Evolutionary conservation across 2,329 filamentous ascomycete genomes (phyloP).

Genomic region (Ophiocordyceps camponoti-rufipedis): DNA sequence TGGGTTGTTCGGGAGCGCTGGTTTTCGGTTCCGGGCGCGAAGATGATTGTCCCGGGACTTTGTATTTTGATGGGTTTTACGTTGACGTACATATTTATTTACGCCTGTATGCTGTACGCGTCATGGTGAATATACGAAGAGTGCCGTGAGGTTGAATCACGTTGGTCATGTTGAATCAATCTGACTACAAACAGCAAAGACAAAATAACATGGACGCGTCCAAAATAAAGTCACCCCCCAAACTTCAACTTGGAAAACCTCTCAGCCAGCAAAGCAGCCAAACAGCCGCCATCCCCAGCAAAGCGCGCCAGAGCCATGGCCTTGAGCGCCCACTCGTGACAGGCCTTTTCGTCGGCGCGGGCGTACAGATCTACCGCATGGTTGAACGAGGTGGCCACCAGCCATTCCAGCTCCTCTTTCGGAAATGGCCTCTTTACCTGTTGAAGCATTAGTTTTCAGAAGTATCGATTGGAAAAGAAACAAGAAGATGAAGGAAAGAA

Average conservation of each 20-base stretch:
- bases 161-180: not conserved
- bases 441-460: too few species aligned
- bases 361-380: constrained; percentile 49
- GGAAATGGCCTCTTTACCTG: constrained; percentile 38
- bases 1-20: not conserved
- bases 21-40: too few species aligned
- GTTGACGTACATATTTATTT: too few species aligned
- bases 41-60: too few species aligned
- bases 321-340: constrained; percentile 42
- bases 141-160: not conserved
- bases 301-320: constrained; percentile 44
- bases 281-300: constrained; percentile 30
- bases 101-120: too few species aligned
- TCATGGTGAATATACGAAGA: not conserved
- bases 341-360: constrained; percentile 31
- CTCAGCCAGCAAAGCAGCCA: constrained; percentile 24
- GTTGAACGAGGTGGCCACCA: constrained; percentile 53
- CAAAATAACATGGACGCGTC: too few species aligned
- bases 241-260: constrained; percentile 23
- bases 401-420: constrained; percentile 53
- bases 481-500: too few species aligned
- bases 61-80: too few species aligned
- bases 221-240: not conserved
- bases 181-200: too few species aligned
- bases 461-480: not conserved